Evolutionary conservation across 257 asterid genomes (phyloP), one percentile per base, ranked within the genome.

Genomic region (Paraleonurus japonicus): DNA sequence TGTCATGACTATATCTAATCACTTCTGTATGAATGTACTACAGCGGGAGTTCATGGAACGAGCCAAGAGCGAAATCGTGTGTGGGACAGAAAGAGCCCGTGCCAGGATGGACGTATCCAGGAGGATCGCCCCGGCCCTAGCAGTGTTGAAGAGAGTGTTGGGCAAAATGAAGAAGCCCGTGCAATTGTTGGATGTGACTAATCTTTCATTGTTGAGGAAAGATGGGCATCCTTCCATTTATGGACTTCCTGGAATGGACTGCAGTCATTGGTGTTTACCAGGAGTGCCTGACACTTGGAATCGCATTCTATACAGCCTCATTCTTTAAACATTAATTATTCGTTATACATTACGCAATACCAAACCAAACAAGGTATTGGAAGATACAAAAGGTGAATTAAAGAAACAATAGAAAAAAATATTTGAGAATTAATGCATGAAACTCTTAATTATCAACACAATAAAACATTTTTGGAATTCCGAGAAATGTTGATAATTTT

Each of bases 231-330:
- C 98, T 73, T 93, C 98, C 2, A 67, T 85, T 0, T 93, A 85
- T 57, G 98, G 98, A 23, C 75, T 86, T 2, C 79, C 78, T 0
- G 80, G 85, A 27, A 81, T 81, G 85, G 98, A 93, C 67, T 93
- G 97, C 76, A 93, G 92, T 81, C 98, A 92, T 70, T 92, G 98
- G 98, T 90, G 97, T 50, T 78, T 93, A 23, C 89, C 96, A 0
- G 97, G 97, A 48, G 91, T 93, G 1, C 98, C 97, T 9, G 97
- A 93, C 80, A 87, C 89, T 47, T 93, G 97, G 97, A 93, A 90
- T 70, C 83, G 74, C 43, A 78, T 93, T 45, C 86, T 93, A 61
- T 90, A 83, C 78, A 87, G 74, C 69, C 79, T 90, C 72, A 74
- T 91, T 82, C 65, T 76, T 75, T 77, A 75, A 43, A 26, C 13